A percentile compares a stretch with the other conserved stretches of the same genome.
These are phyloP conservation scores for Phytophthora aleatoria DNA, from an alignment of 352 stramenopile genomes.

Conservation along the genomic window DNA sequence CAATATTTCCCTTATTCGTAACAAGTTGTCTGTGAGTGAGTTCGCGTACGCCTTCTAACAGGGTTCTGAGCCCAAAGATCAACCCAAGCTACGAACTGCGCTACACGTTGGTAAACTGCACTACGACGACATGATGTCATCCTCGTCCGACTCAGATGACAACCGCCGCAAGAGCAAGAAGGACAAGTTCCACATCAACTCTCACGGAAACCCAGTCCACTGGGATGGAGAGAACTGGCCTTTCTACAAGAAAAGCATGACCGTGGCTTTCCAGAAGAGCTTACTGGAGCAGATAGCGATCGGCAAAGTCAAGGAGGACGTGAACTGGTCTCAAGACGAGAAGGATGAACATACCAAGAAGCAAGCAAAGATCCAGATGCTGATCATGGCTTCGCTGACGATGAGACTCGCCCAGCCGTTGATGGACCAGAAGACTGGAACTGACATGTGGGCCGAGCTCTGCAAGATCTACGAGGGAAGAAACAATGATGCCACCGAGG, in stretches of 20 bases:
- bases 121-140: conserved; percentile 17
- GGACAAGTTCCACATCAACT: conserved; percentile 11
- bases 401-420: too few relatives aligned
- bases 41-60: neutral
- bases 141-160: conserved; percentile 10
- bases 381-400: too few relatives aligned
- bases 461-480: conserved; percentile 5
- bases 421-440: too few relatives aligned
- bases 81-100: neutral
- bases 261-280: too few relatives aligned
- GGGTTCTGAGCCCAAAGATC: neutral
- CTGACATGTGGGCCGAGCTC: neutral
- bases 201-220: neutral
- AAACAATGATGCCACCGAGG: neutral
- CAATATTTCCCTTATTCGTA: neutral
- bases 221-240: too few relatives aligned
- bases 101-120: neutral
- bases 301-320: neutral
- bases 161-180: conserved; percentile 6
- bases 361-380: neutral
- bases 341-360: conserved; percentile 11
- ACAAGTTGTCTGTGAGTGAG: conserved; percentile 2
- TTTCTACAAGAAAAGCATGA: too few relatives aligned
- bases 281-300: too few relatives aligned
- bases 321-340: neutral